Percentiles rank a stretch among this genome's conserved stretches.
Evolutionary conservation across 2,329 filamentous ascomycete species (phyloP).

Genomic region (Bertia moriformis): DNA sequence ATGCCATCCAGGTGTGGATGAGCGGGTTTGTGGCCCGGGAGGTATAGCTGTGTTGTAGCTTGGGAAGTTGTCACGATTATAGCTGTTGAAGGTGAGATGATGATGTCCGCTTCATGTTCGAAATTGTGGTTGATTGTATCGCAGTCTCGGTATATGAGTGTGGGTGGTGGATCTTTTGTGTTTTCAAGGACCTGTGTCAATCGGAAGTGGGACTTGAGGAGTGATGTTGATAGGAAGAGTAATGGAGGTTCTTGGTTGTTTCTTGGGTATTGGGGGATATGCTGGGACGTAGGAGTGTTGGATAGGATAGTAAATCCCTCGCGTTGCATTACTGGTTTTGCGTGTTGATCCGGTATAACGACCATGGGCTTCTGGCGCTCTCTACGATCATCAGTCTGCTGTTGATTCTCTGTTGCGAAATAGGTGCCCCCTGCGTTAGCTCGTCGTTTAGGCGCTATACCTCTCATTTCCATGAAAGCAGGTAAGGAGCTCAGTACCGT

Average conservation of each 20-base stretch:
- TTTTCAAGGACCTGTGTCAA: background rate
- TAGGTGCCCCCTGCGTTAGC: background rate
- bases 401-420: background rate
- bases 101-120: background rate
- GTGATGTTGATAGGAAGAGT: background rate
- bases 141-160: background rate
- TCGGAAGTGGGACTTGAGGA: background rate
- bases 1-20: background rate
- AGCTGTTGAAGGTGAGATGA: background rate
- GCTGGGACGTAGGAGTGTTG: too few relatives aligned
- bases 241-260: background rate
- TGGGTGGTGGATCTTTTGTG: background rate
- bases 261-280: too few relatives aligned
- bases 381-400: background rate
- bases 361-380: background rate
- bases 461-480: background rate
- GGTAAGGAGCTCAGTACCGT: background rate
- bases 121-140: background rate
- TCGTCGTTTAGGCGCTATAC: background rate
- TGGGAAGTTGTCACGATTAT: background rate
- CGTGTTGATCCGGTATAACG: too few relatives aligned
- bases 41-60: background rate
- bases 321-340: too few relatives aligned
- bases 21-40: background rate
- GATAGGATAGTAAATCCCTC: too few relatives aligned